These are phyloP conservation scores for Candida incommunis DNA, from an alignment of 805 yeast species.

Conservation along the genomic window DNA sequence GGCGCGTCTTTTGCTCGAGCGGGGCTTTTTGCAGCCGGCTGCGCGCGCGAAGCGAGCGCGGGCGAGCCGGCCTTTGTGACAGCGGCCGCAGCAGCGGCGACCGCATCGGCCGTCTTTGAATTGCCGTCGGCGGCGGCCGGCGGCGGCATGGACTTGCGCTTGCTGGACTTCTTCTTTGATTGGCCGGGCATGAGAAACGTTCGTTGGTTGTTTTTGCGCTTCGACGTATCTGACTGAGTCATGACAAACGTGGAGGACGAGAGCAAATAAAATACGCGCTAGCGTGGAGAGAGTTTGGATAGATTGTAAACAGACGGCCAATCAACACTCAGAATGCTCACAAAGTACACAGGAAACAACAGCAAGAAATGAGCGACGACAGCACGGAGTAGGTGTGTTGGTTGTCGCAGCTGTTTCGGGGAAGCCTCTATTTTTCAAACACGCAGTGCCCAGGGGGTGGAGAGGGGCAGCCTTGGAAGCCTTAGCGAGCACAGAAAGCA, in stretches of 20 bases:
- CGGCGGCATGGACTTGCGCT: neutral
- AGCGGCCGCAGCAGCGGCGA: neutral
- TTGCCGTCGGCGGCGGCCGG: neutral
- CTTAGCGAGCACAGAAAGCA: no score
- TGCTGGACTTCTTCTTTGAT: neutral
- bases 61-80: neutral
- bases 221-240: neutral
- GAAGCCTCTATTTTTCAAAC: no score
- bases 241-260: neutral
- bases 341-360: no score
- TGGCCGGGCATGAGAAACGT: constrained; percentile 1
- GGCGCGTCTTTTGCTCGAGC: no score
- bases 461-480: no score
- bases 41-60: no score
- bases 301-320: neutral
- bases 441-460: no score
- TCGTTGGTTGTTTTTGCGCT: neutral
- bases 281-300: neutral
- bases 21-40: no score
- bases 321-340: neutral
- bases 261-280: neutral
- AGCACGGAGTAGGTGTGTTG: no score
- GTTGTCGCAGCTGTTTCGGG: no score
- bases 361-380: no score
- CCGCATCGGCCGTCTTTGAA: neutral